These are phyloP conservation scores for Phlyctochytrium planicorne DNA, from an alignment of 192 early-diverging fungal species.

Conservation along the genomic window DNA sequence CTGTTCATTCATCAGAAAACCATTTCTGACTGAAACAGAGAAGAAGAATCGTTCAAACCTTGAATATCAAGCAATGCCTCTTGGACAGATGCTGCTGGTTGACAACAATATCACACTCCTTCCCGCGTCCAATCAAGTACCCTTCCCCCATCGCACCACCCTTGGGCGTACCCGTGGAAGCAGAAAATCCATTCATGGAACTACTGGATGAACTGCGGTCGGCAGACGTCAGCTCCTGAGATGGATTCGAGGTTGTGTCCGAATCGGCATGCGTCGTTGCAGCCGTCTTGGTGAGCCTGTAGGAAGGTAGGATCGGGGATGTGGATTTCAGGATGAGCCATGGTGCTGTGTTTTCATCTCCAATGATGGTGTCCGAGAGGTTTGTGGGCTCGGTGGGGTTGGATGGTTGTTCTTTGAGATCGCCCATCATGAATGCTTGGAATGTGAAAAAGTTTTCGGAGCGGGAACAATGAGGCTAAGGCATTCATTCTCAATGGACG, in stretches of 20 bases:
- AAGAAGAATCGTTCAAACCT: conserved; percentile 13
- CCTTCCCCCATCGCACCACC: not conserved
- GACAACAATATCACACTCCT: conserved; percentile 33
- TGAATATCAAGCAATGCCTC: conserved; percentile 33
- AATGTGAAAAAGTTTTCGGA: too few species aligned
- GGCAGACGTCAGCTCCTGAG: not conserved
- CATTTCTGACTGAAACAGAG: too few species aligned
- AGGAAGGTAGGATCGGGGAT: not conserved
- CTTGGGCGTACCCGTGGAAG: not conserved
- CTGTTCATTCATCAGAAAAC: too few species aligned
- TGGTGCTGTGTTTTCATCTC: not conserved
- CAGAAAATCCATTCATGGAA: not conserved
- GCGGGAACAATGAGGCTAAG: too few species aligned
- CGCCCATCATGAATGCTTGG: too few species aligned
- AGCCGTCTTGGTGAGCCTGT: not conserved
- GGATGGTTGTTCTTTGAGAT: too few species aligned
- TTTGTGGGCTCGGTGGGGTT: too few species aligned
- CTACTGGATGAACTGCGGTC: too few species aligned
- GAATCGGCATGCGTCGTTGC: not conserved
- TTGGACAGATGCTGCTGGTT: conserved; percentile 24
- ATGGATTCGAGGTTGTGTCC: not conserved
- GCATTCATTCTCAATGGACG: too few species aligned
- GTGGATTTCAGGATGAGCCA: not conserved
- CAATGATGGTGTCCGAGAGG: not conserved
- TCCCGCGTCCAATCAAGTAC: conserved; percentile 22